A percentile compares a stretch with the other conserved stretches of the same genome.
Conservation (phyloP, 2,329 filamentous ascomycete genomes). For the Xylariaceae sp. region DNA sequence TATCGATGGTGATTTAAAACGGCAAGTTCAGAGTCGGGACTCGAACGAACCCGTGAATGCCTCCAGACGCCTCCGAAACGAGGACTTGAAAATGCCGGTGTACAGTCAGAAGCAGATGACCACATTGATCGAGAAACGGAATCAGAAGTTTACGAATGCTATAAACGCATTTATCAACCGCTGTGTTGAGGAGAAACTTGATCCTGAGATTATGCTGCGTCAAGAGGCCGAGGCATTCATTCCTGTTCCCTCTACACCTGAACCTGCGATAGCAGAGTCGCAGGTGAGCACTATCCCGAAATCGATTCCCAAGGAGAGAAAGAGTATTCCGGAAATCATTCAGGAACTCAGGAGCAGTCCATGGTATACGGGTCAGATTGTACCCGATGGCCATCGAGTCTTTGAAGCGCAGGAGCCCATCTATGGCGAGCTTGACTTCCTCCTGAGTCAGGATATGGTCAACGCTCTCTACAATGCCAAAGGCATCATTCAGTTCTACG, state of each 20-base stretch:
- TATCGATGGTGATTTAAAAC: slow-evolving; percentile 82
- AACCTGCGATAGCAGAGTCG: slow-evolving; percentile 29
- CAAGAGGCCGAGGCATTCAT: slow-evolving; percentile 55
- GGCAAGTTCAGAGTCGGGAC: slow-evolving; percentile 66
- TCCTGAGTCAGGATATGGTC: slow-evolving; percentile 85
- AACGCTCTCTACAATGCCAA: slow-evolving; percentile 93
- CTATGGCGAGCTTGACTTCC: slow-evolving; percentile 78
- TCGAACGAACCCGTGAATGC: slow-evolving; percentile 68
- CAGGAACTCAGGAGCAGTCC: slow-evolving; percentile 73
- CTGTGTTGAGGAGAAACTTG: slow-evolving; percentile 58
- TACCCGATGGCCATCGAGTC: slow-evolving; percentile 85
- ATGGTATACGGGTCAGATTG: slow-evolving; percentile 90
- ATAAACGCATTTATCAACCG: slow-evolving; percentile 71
- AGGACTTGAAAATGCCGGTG: slow-evolving; percentile 84
- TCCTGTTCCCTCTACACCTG: slow-evolving; percentile 51
- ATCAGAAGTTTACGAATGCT: slow-evolving; percentile 73
- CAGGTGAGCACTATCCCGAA: slow-evolving; percentile 52
- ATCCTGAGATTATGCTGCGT: slow-evolving; percentile 63
- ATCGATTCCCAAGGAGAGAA: slow-evolving; percentile 73
- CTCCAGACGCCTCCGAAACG: slow-evolving; percentile 63
- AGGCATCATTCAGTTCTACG: slow-evolving; percentile 78
- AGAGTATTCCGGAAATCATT: slow-evolving; percentile 77
- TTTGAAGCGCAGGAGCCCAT: slow-evolving; percentile 80
- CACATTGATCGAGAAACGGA: slow-evolving; percentile 81
- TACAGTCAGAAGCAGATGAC: slow-evolving; percentile 92